Base-by-base conservation (phyloP, 1,139 yeast species). In the Yamadazyma diospyri region DNA sequence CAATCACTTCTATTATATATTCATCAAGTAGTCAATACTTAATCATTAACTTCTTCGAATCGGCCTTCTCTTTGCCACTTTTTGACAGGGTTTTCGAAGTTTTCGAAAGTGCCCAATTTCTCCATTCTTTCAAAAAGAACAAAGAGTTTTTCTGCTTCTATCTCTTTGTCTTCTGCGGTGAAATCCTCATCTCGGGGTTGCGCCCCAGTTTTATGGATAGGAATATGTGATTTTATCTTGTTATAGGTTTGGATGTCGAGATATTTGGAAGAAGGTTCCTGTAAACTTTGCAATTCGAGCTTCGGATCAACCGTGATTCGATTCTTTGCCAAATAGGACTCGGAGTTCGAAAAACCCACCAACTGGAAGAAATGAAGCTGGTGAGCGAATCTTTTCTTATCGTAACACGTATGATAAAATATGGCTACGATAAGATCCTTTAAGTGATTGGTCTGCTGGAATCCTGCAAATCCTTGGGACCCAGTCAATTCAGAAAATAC, bases 121-220 rank as follows among this genome's bases (percentile, higher is more conserved):
- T 69, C 72, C 55, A 71, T 63, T 40, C 72, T 53, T 24, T 71
- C 77, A 43, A 76, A 72, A 4, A 74, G 38, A 3, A 60, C 68
- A 46, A 68, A 71, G 46, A 76, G 50, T 41, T 70, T 62, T 34
- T 73, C 78, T 1, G 79, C 75, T 43, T 76, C 81, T 7, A 50
- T 48, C 38, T 72, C 76, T 45, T 75, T 74, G 41, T 76, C 81
- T 35, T 67, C 73, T n/a, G 61, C 64, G 1, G 74, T 61, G 59
- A 73, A 36, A 2, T 40, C 47, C 27, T 22, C 34, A 4, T 22
- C 10, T 6, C 18, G 17, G 6, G 38, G 22, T n/a, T 19, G 27
- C 16, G 25, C 17, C 7, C 7, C 15, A 11, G 34, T n/a, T n/a
- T 7, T 16, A 13, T 13, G 6, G 16, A 9, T 4, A 3, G 10